phyloP scores from a whole-genome alignment of 495 filamentous ascomycete species.

The Extremus antarcticus region DNA sequence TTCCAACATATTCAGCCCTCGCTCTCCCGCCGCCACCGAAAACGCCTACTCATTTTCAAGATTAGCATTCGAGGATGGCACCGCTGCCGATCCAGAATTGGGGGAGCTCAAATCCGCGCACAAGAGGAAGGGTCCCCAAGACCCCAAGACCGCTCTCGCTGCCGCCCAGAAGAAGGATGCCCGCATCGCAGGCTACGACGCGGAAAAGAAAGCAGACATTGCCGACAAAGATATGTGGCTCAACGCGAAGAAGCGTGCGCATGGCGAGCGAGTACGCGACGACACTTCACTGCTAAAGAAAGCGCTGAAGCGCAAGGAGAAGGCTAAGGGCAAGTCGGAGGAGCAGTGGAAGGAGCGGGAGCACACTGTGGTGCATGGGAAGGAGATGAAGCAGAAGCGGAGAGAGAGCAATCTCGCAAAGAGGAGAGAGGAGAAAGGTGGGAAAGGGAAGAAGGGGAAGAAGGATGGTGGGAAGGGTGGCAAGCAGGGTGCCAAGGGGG shows the following conservation, averaged over 20 bases:
- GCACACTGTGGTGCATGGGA: constrained; percentile 61
- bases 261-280: constrained; percentile 80
- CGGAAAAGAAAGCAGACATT: constrained; percentile 68
- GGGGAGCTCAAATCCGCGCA: constrained; percentile 39
- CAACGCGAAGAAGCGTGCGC: constrained; percentile 76
- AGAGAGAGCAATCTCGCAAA: constrained; percentile 80
- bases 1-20: constrained; percentile 20
- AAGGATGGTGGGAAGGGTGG: constrained; percentile 33
- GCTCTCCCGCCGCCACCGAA: constrained; percentile 29
- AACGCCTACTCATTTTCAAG: constrained; percentile 80
- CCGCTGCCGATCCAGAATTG: constrained; percentile 57
- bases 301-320: constrained; percentile 85
- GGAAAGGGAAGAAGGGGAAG: constrained; percentile 49
- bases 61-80: constrained; percentile 76
- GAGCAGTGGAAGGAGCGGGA: constrained; percentile 79
- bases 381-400: constrained; percentile 74
- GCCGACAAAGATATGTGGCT: constrained; percentile 91
- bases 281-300: constrained; percentile 86
- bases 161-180: constrained; percentile 59
- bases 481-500: constrained; percentile 46
- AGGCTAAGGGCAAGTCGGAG: constrained; percentile 77
- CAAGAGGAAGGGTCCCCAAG: constrained; percentile 66
- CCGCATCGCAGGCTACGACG: constrained; percentile 57
- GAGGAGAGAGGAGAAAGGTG: constrained; percentile 58
- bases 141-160: constrained; percentile 63